Percentiles rank a stretch among this genome's conserved stretches.
These are phyloP conservation scores for Citrus unshiu DNA, from an alignment of 345 rosid species.

Conservation along the genomic window DNA sequence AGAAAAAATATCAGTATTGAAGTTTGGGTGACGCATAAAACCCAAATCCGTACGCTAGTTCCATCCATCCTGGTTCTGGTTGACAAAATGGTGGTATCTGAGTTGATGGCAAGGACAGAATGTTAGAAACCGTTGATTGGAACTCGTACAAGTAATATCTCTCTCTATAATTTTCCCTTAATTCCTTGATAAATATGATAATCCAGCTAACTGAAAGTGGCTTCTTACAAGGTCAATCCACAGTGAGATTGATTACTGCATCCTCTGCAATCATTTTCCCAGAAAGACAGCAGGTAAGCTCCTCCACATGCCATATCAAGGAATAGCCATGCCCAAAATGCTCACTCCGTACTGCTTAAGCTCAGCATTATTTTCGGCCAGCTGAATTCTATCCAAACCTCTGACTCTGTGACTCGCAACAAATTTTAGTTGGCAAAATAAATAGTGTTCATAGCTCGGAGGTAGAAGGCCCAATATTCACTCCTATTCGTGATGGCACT, in stretches of 20 bases:
- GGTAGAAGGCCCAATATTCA: conserved; percentile 63
- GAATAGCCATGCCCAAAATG: not conserved
- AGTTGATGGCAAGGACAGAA: not conserved
- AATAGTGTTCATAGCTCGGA: conserved; percentile 20
- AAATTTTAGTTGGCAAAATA: not conserved
- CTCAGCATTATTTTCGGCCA: not conserved
- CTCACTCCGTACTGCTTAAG: not conserved
- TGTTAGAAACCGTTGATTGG: not conserved
- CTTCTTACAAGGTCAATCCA: not conserved
- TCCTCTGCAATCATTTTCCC: not conserved
- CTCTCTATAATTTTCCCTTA: not conserved
- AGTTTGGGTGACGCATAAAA: not conserved
- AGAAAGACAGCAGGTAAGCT: not conserved
- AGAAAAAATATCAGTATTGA: not conserved
- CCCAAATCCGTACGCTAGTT: not conserved
- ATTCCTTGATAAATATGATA: not conserved
- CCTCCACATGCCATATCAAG: not conserved
- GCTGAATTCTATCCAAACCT: not conserved
- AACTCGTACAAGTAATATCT: not conserved
- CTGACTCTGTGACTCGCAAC: not conserved
- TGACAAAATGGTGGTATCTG: not conserved
- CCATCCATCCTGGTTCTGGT: not conserved
- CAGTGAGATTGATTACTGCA: not conserved
- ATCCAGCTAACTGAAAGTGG: not conserved
- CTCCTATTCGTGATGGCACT: conserved; percentile 48